Base-by-base conservation (phyloP, 2,329 filamentous ascomycete species). In the Aspergillus puulaauensis region DNA sequence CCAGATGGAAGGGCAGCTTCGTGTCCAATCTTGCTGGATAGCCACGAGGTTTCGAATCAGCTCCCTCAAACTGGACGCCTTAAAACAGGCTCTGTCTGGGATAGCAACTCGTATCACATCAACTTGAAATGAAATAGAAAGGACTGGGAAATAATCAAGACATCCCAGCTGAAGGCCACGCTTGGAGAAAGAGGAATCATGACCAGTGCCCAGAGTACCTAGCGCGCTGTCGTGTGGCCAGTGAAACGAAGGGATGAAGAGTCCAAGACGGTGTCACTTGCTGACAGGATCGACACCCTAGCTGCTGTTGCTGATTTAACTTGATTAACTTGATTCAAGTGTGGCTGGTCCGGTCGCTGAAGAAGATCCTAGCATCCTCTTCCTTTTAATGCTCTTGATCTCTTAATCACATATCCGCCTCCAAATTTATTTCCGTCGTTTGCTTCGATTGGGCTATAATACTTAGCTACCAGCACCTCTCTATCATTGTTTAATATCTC, bases 201-300 rank as follows among this genome's bases (percentile, higher is more conserved):
- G 21, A 24, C 19, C 11, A 17, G 19, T 50, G 48, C 31, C 24
- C 4, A n/a, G 27, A 8, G 8, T 31, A 31, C 27, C 27, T 11
- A 31, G 27, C 27, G 14, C 14, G 50, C 23, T 15, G 11, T 5
- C n/a, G 12, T n/a, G 41, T 53, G 41, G 23, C 51, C 31, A 46
- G 40, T 44, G 14, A 46, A 19, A 24, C 37, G 24, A 44, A 3
- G 24, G 50, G 8, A 15, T 37, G 19, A 40, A 23, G 14, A 49
- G 21, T 31, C 27, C 27, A 31, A 8, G 27, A 31, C 27, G 27
- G 27, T 52, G 31, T 40, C 41, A 33, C 39, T 52, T 40, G 48
- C 41, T 47, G 48, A 52, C 47, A 37, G 47, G 54, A 52, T 56
- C 40, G 54, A 37, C 54, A 41, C 19, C 17, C 48, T 56, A 27